Evolutionary conservation across 139 green algal species (phyloP).

Genomic region (Closterium sp.): DNA sequence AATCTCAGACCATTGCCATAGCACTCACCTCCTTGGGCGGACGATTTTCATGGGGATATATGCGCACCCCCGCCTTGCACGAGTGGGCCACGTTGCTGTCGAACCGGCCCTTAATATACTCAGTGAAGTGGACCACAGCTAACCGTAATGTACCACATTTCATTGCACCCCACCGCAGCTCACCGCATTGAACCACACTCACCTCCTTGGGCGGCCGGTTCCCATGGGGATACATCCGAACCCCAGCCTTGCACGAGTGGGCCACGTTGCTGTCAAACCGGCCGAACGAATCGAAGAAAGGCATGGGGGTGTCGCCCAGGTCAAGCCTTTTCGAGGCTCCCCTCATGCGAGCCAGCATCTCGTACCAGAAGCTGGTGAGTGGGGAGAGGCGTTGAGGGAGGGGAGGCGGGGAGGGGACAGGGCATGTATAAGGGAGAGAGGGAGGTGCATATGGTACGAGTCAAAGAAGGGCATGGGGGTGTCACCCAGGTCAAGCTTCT

Average conservation of each 20-base stretch:
- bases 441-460: no score
- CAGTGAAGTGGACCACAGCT: no score
- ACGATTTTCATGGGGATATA: constrained; percentile 24
- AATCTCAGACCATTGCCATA: no score
- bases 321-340: not conserved
- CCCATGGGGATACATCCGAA: constrained; percentile 9
- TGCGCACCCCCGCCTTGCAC: constrained; percentile 6
- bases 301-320: not conserved
- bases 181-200: no score
- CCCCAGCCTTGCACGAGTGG: constrained; percentile 6
- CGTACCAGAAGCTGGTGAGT: constrained; percentile 31
- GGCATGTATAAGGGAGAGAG: no score
- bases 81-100: constrained; percentile 36
- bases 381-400: not conserved
- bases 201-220: not conserved
- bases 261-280: constrained; percentile 17
- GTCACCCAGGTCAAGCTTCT: no score
- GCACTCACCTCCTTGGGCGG: not conserved
- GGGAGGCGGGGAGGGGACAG: not conserved
- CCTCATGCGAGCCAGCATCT: constrained; percentile 7
- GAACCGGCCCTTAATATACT: no score
- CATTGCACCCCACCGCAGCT: no score
- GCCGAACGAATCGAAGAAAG: constrained; percentile 1
- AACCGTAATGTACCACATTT: no score
- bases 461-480: no score